Conservation (phyloP, 768 basidiomycete genomes). For the Xerocomellus amylosporus region DNA sequence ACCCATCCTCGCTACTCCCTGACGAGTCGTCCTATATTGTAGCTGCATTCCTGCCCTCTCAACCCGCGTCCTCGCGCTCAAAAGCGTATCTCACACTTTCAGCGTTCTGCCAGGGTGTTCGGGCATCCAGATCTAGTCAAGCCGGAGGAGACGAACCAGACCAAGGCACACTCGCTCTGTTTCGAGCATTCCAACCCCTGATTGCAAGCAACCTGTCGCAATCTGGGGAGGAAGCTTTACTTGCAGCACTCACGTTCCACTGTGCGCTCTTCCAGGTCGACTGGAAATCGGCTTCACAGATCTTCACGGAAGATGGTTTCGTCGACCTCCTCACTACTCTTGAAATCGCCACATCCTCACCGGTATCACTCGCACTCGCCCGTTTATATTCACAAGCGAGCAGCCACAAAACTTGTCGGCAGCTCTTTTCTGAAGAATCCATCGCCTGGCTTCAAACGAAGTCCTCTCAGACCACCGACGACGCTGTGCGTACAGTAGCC, state of each 20-base stretch:
- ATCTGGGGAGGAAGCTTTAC: slow-evolving; percentile 48
- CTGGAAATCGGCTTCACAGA: slow-evolving; percentile 57
- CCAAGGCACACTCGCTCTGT: slow-evolving; percentile 48
- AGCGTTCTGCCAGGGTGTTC: slow-evolving; percentile 60
- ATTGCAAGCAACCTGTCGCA: slow-evolving; percentile 53
- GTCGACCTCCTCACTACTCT: slow-evolving; percentile 60
- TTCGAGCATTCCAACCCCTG: slow-evolving; percentile 47
- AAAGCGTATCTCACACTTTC: slow-evolving; percentile 72
- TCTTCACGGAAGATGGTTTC: slow-evolving; percentile 63
- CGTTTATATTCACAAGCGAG: slow-evolving; percentile 74
- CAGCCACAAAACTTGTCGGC: slow-evolving; percentile 70
- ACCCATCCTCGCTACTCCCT: slow-evolving; percentile 40
- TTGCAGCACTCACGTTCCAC: slow-evolving; percentile 62
- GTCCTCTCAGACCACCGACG: slow-evolving; percentile 46
- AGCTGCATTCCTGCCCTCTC: slow-evolving; percentile 50
- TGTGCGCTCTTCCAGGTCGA: slow-evolving; percentile 86
- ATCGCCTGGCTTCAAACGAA: slow-evolving; percentile 66
- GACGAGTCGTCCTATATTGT: slow-evolving; percentile 55
- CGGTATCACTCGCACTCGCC: slow-evolving; percentile 59
- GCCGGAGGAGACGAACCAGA: slow-evolving; percentile 40
- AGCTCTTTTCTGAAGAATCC: slow-evolving; percentile 53
- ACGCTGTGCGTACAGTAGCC: slow-evolving; percentile 54
- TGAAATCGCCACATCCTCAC: slow-evolving; percentile 54
- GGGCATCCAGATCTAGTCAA: slow-evolving; percentile 36
- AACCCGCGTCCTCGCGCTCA: slow-evolving; percentile 46